These are phyloP conservation scores for Phytophthora pseudosyringae DNA, from an alignment of 352 stramenopile species.

Conservation along the genomic window DNA sequence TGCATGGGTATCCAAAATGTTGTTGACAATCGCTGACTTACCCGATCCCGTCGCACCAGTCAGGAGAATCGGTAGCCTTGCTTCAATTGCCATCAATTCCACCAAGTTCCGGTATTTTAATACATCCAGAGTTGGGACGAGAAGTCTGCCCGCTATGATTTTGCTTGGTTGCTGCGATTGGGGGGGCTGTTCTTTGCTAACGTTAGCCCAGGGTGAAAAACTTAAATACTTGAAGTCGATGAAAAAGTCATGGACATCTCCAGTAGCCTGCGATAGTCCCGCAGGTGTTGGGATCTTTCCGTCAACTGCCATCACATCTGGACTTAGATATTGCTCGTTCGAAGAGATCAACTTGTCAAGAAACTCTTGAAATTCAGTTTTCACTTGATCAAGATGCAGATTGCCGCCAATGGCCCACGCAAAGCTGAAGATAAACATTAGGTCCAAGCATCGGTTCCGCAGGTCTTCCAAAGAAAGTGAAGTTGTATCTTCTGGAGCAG, in stretches of 20 bases:
- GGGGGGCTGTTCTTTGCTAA: slow-evolving; percentile 11
- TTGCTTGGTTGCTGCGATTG: slow-evolving; percentile 25
- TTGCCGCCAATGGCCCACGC: slow-evolving; percentile 79
- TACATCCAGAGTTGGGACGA: slow-evolving; percentile 73
- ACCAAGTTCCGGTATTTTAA: slow-evolving; percentile 70
- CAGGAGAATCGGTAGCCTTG: slow-evolving; percentile 81
- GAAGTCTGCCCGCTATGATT: slow-evolving; percentile 33
- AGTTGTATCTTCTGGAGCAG: slow-evolving; percentile 16
- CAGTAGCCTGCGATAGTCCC: slow-evolving; percentile 51
- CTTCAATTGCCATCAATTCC: slow-evolving; percentile 58
- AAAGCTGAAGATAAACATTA: slow-evolving; percentile 77
- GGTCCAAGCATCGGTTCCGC: slow-evolving; percentile 61
- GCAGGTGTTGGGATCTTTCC: slow-evolving; percentile 55
- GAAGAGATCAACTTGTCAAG: slow-evolving; percentile 44
- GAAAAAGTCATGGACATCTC: slow-evolving; percentile 73
- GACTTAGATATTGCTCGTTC: slow-evolving; percentile 58
- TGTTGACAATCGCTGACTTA: slow-evolving; percentile 88
- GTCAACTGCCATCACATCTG: slow-evolving; percentile 57
- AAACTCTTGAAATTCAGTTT: slow-evolving; percentile 61
- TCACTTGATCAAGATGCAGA: slow-evolving; percentile 45
- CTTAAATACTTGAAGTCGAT: slow-evolving; percentile 70
- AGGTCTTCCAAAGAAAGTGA: slow-evolving; percentile 49
- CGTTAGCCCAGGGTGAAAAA: slow-evolving; percentile 61
- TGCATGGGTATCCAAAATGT: slow-evolving; percentile 57
- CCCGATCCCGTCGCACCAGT: slow-evolving; percentile 90